Evolutionary conservation across 208 protist genomes (phyloP).

Genomic region (Trichomonas vaginalis): DNA sequence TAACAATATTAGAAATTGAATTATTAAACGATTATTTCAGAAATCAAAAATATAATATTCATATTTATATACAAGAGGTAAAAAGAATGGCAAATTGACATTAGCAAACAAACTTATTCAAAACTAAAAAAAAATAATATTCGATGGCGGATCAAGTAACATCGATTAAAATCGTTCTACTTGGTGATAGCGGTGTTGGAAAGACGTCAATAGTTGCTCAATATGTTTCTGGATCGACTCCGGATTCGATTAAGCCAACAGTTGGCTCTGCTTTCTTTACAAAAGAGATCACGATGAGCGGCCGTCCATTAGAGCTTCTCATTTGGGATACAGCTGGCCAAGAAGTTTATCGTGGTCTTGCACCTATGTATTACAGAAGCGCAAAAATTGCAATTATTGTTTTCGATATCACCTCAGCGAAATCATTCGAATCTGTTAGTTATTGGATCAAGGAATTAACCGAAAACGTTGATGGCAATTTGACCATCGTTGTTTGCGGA

Average conservation of each 20-base stretch:
- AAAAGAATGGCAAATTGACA: too few relatives aligned
- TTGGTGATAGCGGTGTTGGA: neutral
- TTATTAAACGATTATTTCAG: too few relatives aligned
- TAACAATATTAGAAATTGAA: too few relatives aligned
- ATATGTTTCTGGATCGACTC: neutral
- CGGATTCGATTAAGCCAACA: neutral
- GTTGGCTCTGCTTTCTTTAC: neutral
- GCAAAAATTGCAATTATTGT: neutral
- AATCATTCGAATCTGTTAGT: neutral
- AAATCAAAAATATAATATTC: too few relatives aligned
- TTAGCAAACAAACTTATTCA: too few relatives aligned
- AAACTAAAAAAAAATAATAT: too few relatives aligned
- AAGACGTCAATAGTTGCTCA: neutral
- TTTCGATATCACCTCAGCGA: neutral
- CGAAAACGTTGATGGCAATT: neutral
- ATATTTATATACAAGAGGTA: too few relatives aligned
- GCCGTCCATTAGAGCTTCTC: neutral
- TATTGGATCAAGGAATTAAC: neutral
- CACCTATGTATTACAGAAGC: slow-evolving; percentile 14
- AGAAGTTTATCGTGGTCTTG: neutral
- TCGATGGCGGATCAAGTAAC: neutral
- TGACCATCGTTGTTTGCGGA: neutral
- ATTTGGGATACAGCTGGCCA: neutral
- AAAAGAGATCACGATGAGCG: neutral
- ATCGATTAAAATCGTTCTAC: neutral